Evolutionary conservation across 2,329 filamentous ascomycete species (phyloP).

Genomic region (Fusarium nurragi): DNA sequence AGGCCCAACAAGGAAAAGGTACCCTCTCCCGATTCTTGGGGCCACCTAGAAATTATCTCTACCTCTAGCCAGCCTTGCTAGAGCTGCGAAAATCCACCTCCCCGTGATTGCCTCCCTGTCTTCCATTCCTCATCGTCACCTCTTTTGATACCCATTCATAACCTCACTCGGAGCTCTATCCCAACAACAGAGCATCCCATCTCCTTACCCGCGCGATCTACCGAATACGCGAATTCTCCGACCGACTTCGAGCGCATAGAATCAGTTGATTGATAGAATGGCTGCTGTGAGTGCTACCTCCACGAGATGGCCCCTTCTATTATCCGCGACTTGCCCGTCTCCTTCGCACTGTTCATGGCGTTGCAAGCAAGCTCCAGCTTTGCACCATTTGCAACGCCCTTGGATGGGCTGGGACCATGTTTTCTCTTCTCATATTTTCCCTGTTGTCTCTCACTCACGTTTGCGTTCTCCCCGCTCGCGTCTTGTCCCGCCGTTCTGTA

Average conservation of each 20-base stretch:
- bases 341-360: constrained; percentile 8
- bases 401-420: not conserved
- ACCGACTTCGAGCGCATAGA: constrained; percentile 43
- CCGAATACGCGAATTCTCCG: constrained; percentile 31
- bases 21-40: constrained; percentile 40
- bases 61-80: constrained; percentile 44
- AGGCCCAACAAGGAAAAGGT: constrained; percentile 34
- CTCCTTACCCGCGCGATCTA: constrained; percentile 27
- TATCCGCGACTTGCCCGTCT: constrained; percentile 21
- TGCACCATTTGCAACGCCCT: not conserved
- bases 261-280: constrained; percentile 53
- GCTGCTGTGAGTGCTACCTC: constrained; percentile 53
- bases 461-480: constrained; percentile 33
- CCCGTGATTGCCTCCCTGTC: constrained; percentile 45
- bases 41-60: constrained; percentile 50
- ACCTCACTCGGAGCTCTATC: constrained; percentile 35
- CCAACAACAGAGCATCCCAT: constrained; percentile 30
- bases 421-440: not conserved
- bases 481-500: constrained; percentile 38
- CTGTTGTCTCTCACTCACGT: constrained; percentile 1
- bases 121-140: constrained; percentile 45
- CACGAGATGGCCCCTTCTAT: constrained; percentile 31
- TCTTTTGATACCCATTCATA: constrained; percentile 49
- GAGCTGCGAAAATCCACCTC: constrained; percentile 49
- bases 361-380: constrained; percentile 13